Base-by-base conservation (phyloP, 1,284 basidiomycete genomes). In the Trichosporon ovoides region DNA sequence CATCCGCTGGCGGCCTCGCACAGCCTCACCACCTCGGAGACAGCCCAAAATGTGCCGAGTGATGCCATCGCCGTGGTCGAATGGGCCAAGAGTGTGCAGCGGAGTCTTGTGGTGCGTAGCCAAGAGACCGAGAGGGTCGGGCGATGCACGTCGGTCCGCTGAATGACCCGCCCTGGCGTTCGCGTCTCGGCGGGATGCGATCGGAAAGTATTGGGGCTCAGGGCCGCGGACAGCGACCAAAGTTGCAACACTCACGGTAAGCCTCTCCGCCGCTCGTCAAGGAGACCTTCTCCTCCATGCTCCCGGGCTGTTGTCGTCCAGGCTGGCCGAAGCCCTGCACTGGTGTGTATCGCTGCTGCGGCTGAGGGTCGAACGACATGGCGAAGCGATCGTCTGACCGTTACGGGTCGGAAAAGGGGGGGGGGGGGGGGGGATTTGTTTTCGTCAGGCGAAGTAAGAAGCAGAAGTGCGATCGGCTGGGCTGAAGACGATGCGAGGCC, bases 311-410 rank as follows among this genome's bases (percentile, higher is more conserved):
- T 7, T 50, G 22, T 14, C 43, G 43, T 13, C 40, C 55, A 7
- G 52, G 52, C 13, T 38, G 56, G 46, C 59, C 63, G 54, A 66
- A 64, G 35, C 66, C 66, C 4, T 62, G 64, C 14, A 66, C 66
- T 16, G 63, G 38, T 1, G 66, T 57, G 60, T 68, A 68, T 19
- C 65, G 61, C 52, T 68, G 65, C 46, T 62, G 57, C 16, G 52
- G 53, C 19, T 33, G 40, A 1, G 53, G 22, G 18, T 56, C 38
- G 22, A 43, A 59, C 13, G 58, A 58, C 56, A 63, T 62, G 54
- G 31, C 22, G 35, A 38, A 37, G 24, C 43, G 43, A 31, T 31
- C 28, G 28, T 31, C 28, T 31, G 28, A 31, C 28, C 28, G 28
- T 31, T 31, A 9, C 28, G 28, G 28, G 28, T 31, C 5, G 31